phyloP scores from a whole-genome alignment of 352 stramenopile species.

The Phytophthora sp. region DNA sequence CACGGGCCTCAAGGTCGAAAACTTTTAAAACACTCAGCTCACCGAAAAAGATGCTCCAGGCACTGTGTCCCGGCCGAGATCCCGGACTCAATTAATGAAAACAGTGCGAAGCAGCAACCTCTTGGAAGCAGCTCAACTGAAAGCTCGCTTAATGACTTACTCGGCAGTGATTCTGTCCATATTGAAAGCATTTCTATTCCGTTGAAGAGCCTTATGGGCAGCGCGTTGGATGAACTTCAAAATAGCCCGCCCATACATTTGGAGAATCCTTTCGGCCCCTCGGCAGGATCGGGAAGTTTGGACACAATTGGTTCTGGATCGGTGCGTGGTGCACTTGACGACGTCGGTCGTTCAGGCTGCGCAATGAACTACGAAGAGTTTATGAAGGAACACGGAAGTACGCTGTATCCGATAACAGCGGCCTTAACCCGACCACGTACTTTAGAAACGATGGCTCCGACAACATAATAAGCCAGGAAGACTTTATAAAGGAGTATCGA shows the following conservation, averaged over 20 bases:
- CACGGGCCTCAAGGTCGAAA: conserved; percentile 11
- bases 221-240: neutral
- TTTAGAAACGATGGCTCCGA: too few relatives aligned
- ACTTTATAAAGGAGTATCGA: conserved; percentile 20
- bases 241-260: neutral
- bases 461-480: conserved; percentile 7
- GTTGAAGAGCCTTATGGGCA: too few relatives aligned
- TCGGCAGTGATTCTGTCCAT: neutral
- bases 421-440: too few relatives aligned
- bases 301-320: neutral
- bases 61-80: conserved; percentile 1
- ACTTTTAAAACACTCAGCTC: conserved; percentile 28
- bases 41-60: neutral
- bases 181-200: too few relatives aligned
- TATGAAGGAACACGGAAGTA: too few relatives aligned
- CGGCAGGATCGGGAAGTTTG: conserved; percentile 7
- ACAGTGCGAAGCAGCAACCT: conserved; percentile 7
- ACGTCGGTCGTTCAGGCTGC: too few relatives aligned
- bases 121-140: neutral
- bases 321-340: neutral
- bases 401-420: too few relatives aligned
- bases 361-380: too few relatives aligned
- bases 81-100: conserved; percentile 4
- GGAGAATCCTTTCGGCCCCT: conserved; percentile 8
- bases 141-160: neutral